Base-by-base conservation (phyloP, 768 basidiomycete species). In the Coprinellus micaceus region DNA sequence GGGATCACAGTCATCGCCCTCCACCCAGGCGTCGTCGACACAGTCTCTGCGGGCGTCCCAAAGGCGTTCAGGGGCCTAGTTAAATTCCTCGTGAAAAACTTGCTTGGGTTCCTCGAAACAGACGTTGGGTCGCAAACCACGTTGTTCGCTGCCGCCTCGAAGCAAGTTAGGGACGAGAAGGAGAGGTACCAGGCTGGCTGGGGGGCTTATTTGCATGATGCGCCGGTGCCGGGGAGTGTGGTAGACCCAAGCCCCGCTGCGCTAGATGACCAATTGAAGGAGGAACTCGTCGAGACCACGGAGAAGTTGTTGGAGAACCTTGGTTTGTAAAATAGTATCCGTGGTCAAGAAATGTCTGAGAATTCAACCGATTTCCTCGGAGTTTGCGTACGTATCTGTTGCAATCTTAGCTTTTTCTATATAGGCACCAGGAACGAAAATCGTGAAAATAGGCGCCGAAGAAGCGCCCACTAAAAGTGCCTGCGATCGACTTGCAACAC, bases 61-160 rank as follows among this genome's bases (percentile, higher is more conserved):
- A 57, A 56, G 19, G 4, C 56, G 13, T 49, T 66, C 25, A 22
- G 43, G 2, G 9, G 24, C 29, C 21, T 70, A 12, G 41, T 54
- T 21, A 43, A 51, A 7, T 41, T 52, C 21, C 48, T 64, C 41
- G 36, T 59, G 9, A 39, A 53, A 5, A 21, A 17, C 6, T 21
- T 43, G 28, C 21, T 63, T 2, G 56, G 65, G 5, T 56, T 68
- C 48, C 49, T 58, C 10, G 22, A 61, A 0, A 58, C 71, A 0
- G 51, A 63, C 29, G 62, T 68, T 24, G 79, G 74, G 11, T 72
- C 74, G 3, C 67, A 72, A 55, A 72, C 69, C 0, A 66, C 70
- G 11, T 63, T 71, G 2, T 76, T 75, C 61, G 75, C 77, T 17
- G 77, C 77, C 0, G 75, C 74, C 4, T 68, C 73, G 3, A 64